These are phyloP conservation scores for Suillus lakei DNA, from an alignment of 768 basidiomycete genomes.

Conservation along the genomic window DNA sequence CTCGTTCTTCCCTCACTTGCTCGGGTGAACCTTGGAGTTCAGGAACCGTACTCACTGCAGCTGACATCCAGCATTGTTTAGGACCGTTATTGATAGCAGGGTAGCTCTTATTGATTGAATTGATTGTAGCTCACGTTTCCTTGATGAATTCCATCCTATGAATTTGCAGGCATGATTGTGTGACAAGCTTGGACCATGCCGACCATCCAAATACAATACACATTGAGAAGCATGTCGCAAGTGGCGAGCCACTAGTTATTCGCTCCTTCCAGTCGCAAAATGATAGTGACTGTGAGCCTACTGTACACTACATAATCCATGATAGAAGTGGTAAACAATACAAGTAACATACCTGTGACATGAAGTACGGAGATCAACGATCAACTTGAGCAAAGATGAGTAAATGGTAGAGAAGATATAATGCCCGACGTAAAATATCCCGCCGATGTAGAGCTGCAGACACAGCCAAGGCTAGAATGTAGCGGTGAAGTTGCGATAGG, in stretches of 20 bases:
- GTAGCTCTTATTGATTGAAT: conserved; percentile 9
- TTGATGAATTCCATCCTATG: conserved; percentile 2
- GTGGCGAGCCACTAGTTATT: background rate
- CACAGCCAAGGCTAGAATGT: conserved; percentile 39
- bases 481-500: conserved; percentile 62
- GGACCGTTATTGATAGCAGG: conserved; percentile 10
- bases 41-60: conserved; percentile 6
- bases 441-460: background rate
- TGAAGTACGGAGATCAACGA: background rate
- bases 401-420: background rate
- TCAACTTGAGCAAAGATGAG: background rate
- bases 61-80: conserved; percentile 11
- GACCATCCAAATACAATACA: too few species aligned
- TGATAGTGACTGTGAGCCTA: background rate
- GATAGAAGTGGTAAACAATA: background rate
- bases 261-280: background rate
- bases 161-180: background rate
- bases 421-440: background rate
- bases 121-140: conserved; percentile 6
- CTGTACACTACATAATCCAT: background rate
- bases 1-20: conserved; percentile 4
- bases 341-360: background rate
- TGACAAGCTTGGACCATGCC: background rate
- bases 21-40: background rate
- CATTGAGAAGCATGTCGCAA: background rate